These are phyloP conservation scores for Saitoella complicata DNA, from an alignment of 805 yeast species.

Conservation along the genomic window DNA sequence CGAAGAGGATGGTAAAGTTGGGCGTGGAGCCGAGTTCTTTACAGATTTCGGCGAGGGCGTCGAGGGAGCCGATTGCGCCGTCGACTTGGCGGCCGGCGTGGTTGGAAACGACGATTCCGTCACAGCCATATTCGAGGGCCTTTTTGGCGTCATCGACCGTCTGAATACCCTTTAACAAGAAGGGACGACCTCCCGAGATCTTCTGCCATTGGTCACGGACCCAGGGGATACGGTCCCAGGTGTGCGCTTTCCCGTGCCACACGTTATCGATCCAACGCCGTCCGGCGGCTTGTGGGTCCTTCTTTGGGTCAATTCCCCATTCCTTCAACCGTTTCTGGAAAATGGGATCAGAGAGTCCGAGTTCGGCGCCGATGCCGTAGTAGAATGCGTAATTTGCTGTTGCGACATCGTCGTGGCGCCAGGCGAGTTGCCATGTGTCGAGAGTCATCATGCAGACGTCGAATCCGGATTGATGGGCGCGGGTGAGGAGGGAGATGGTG, in stretches of 20 bases:
- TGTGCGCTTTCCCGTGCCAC: slow-evolving; percentile 4
- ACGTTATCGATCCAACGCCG: slow-evolving; percentile 7
- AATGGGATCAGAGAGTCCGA: slow-evolving; percentile 17
- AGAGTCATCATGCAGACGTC: slow-evolving; percentile 13
- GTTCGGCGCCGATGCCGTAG: slow-evolving; percentile 15
- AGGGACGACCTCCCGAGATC: slow-evolving; percentile 4
- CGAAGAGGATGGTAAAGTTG: slow-evolving; percentile 36
- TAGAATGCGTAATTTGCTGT: slow-evolving; percentile 15
- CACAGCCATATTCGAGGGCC: slow-evolving; percentile 47
- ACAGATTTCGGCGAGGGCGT: slow-evolving; percentile 36
- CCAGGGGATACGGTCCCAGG: slow-evolving; percentile 10
- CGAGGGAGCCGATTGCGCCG: slow-evolving; percentile 41
- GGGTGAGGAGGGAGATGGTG: slow-evolving; percentile 7
- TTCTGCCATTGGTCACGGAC: slow-evolving; percentile 11
- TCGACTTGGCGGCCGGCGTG: slow-evolving; percentile 61
- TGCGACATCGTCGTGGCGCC: slow-evolving; percentile 17
- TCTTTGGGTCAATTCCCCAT: background rate
- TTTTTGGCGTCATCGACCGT: slow-evolving; percentile 46
- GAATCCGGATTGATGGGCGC: slow-evolving; percentile 10
- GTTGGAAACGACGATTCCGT: slow-evolving; percentile 57
- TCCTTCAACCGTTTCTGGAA: slow-evolving; percentile 12
- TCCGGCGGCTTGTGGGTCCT: background rate
- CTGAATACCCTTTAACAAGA: slow-evolving; percentile 54
- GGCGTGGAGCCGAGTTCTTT: slow-evolving; percentile 10
- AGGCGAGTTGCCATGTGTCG: slow-evolving; percentile 13